These are phyloP conservation scores for Juglanconis sp. DNA, from an alignment of 2,329 filamentous ascomycete species.

Conservation along the genomic window DNA sequence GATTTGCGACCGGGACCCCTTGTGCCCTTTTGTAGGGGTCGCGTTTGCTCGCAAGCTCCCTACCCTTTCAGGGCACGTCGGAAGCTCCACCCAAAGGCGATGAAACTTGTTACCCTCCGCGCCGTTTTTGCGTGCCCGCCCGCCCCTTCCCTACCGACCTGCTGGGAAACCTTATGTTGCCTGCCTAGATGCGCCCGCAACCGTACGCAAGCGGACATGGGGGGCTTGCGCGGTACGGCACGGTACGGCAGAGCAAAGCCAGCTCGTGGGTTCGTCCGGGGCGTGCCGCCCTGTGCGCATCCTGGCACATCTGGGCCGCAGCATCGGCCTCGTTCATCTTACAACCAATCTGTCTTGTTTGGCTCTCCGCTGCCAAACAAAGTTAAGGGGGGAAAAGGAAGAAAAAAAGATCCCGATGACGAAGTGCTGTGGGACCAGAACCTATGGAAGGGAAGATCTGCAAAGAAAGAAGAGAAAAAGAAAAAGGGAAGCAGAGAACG, in stretches of 20 bases:
- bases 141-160: background rate
- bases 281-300: background rate
- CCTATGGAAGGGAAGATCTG: no score
- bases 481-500: no score
- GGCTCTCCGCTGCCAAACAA: background rate
- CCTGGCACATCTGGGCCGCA: background rate
- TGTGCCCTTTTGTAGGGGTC: background rate
- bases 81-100: background rate
- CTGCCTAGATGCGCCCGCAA: background rate
- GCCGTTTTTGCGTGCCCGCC: background rate
- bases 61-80: background rate
- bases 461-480: no score
- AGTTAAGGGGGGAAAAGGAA: background rate
- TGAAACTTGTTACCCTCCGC: background rate
- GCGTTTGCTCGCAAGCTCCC: constrained; percentile 11
- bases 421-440: background rate
- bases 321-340: constrained; percentile 1
- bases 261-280: background rate
- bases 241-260: background rate
- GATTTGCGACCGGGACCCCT: background rate
- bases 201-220: background rate
- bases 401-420: background rate
- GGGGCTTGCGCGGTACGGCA: background rate
- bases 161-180: background rate
- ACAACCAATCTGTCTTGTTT: background rate